Base-by-base conservation (phyloP, 768 basidiomycete species). In the Xerocomellus chrysenteron region DNA sequence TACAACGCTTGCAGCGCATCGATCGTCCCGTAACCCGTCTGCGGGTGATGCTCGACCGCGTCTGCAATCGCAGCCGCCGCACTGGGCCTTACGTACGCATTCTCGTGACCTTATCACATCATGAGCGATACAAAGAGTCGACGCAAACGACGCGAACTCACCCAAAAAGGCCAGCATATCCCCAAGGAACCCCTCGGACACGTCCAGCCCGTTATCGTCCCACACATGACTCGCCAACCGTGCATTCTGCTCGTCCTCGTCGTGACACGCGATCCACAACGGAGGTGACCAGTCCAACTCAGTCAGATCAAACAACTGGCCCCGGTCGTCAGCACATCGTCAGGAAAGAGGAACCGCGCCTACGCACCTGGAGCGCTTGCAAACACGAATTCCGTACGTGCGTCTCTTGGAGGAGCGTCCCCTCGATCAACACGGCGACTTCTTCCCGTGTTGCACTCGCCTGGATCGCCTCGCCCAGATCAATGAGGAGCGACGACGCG, bases 201-300 rank as follows among this genome's bases (percentile, higher is more conserved):
- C 83, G 64, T 97, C 93, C 37, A 98, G 71, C 5, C 92, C 95
- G 60, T 98, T 98, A 59, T 98, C 97, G 52, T 97, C 96, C 95
- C 95, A 98, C 11, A 92, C 74, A 58, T 87, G 84, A 24, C 76
- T 75, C 16, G 95, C 94, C 40, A 98, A 75, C 48, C 88, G 79
- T 0, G 85, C 85, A 62, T 95, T 98, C 65, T 95, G 92, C 64
- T 94, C 92, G 59, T 90, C 88, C 51, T 84, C 86, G 56, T 98
- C 97, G 62, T 98, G 93, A 51, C 82, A 86, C 5, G 90, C 90
- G 39, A 98, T 80, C 86, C 92, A 92, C 1, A 99, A 71, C 67
- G 91, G 86, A 0, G 90, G 84, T 2, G 89, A 91, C 89, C 94
- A 99, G 58, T 97, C 94, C 37, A 93, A 69, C 47, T 98, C 96